These are phyloP conservation scores for Selaginella tamariscina DNA, from an alignment of 75 land plant genomes.

Conservation along the genomic window DNA sequence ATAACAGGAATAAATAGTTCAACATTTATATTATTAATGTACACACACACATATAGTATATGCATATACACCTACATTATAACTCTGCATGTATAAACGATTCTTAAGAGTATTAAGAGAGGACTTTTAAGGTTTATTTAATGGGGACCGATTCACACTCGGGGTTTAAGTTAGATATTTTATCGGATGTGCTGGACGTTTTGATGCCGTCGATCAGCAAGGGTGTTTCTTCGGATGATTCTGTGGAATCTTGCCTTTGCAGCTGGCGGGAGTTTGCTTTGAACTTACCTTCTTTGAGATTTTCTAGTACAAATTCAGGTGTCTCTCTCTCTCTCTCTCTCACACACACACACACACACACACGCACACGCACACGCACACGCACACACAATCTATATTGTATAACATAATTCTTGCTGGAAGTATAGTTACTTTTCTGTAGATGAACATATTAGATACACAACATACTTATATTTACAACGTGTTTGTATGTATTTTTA, in stretches of 20 bases:
- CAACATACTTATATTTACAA: neutral
- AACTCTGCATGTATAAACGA: too few relatives aligned
- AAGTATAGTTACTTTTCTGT: too few relatives aligned
- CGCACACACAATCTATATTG: too few relatives aligned
- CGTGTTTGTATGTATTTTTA: too few relatives aligned
- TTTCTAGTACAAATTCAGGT: neutral
- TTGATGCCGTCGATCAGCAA: constrained; percentile 30
- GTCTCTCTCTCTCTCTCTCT: constrained; percentile 1
- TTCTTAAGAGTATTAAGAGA: too few relatives aligned
- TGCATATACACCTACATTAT: too few relatives aligned
- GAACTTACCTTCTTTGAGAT: constrained; percentile 30
- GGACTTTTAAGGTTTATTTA: constrained; percentile 28
- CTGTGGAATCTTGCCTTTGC: constrained; percentile 16
- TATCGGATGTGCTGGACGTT: constrained; percentile 44
- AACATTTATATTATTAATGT: too few relatives aligned
- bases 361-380: neutral
- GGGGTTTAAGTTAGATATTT: constrained; percentile 32
- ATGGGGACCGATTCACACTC: constrained; percentile 14
- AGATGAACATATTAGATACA: neutral
- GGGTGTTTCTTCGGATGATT: constrained; percentile 13
- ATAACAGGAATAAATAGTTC: too few relatives aligned
- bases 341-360: neutral
- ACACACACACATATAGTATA: too few relatives aligned
- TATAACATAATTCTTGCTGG: too few relatives aligned
- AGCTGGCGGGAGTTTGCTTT: constrained; percentile 48